phyloP scores from a whole-genome alignment of 129 eudicot species.

The Scalesia atractyloides region DNA sequence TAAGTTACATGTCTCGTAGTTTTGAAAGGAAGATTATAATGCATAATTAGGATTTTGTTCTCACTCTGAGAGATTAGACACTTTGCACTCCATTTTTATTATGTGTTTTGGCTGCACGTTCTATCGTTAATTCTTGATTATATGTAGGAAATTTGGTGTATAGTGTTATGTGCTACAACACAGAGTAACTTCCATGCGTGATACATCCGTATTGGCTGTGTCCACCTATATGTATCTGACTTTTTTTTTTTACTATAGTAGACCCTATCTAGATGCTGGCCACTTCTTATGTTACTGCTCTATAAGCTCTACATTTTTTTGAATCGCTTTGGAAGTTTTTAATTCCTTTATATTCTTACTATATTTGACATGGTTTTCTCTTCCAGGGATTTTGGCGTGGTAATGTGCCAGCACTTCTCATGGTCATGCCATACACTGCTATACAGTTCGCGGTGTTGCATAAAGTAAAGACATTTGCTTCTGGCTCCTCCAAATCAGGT shows the following conservation, averaged over 20 bases:
- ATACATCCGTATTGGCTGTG: constrained; percentile 1
- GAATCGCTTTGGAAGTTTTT: neutral
- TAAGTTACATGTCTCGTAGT: neutral
- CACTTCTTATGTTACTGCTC: constrained; percentile 5
- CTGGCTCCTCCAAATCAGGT: constrained; percentile 95
- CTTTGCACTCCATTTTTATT: no score
- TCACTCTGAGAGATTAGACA: neutral
- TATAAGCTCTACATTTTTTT: neutral
- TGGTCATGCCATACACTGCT: constrained; percentile 98
- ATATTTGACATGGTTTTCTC: neutral
- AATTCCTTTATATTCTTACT: neutral
- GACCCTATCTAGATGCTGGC: neutral
- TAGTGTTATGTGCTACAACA: neutral
- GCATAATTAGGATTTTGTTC: neutral
- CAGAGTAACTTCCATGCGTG: neutral
- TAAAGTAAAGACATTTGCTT: constrained; percentile 70
- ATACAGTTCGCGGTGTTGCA: constrained; percentile 89
- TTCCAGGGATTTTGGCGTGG: constrained; percentile 98
- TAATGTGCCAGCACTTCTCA: constrained; percentile 91
- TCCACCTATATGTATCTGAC: neutral
- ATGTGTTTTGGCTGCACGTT: no score
- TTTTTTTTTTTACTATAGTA: neutral
- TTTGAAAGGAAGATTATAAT: neutral
- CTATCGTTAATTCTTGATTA: neutral
- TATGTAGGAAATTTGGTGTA: neutral